Conservation (phyloP, 129 eudicot species). For the Silybum marianum region DNA sequence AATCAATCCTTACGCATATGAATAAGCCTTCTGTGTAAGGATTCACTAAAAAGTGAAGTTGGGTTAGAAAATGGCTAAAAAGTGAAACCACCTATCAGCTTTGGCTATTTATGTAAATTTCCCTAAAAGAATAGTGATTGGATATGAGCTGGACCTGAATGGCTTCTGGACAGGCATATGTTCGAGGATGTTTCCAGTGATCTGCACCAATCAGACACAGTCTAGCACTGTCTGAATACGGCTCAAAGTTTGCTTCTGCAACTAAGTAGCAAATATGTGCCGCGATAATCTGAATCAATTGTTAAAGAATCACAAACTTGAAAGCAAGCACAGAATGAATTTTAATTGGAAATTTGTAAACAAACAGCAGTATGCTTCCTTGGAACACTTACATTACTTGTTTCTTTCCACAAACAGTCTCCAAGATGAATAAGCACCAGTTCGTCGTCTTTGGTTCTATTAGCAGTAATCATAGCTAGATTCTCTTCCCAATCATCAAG, state of each 20-base stretch:
- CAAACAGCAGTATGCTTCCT: constrained; percentile 1
- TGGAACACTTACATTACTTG: constrained; percentile 69
- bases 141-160: constrained; percentile 67
- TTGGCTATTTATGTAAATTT: no score
- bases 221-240: constrained; percentile 90
- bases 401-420: constrained; percentile 92
- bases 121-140: background rate
- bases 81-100: no score
- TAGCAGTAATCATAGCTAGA: constrained; percentile 92
- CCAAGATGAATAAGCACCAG: constrained; percentile 97
- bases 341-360: background rate
- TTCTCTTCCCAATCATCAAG: constrained; percentile 96
- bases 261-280: constrained; percentile 97
- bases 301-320: constrained; percentile 12
- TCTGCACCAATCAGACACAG: constrained; percentile 95
- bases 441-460: constrained; percentile 92
- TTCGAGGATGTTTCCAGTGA: constrained; percentile 86
- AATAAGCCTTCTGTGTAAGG: no score
- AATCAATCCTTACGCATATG: no score
- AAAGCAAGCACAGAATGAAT: constrained; percentile 7
- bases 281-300: constrained; percentile 67
- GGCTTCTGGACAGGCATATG: constrained; percentile 96
- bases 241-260: constrained; percentile 94
- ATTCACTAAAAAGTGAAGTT: no score
- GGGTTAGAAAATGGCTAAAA: no score